These are phyloP conservation scores for Mitragyna speciosa DNA, from an alignment of 257 asterid species.

Conservation along the genomic window DNA sequence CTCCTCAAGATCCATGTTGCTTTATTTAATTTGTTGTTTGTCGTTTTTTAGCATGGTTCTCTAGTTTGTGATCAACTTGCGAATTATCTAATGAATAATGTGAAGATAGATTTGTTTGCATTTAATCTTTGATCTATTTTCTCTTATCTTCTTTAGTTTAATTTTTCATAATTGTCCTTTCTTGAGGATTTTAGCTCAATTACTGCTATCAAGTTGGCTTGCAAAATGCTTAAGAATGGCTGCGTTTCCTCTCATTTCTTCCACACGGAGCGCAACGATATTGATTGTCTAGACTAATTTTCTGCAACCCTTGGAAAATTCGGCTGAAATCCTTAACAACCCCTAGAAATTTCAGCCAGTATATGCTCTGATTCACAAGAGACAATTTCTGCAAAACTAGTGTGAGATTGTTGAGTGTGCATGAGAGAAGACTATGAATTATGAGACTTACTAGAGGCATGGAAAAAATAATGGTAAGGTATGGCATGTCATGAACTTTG, in stretches of 20 bases:
- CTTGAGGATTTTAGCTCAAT: not conserved
- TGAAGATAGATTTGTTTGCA: slow-evolving; percentile 24
- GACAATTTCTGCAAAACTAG: not conserved
- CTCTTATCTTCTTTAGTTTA: not conserved
- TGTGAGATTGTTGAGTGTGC: not conserved
- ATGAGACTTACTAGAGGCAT: slow-evolving; percentile 15
- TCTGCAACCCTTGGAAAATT: not conserved
- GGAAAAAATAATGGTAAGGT: slow-evolving; percentile 21
- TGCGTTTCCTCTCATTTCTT: not conserved
- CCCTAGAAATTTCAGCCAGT: not conserved
- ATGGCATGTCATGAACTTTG: slow-evolving; percentile 14
- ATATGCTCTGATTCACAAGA: not conserved
- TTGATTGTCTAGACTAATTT: not conserved
- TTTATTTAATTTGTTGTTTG: slow-evolving; percentile 22
- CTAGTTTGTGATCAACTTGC: slow-evolving; percentile 12
- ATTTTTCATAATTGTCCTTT: not conserved
- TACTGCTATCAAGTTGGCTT: not conserved
- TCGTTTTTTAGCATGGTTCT: not conserved
- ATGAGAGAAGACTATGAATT: not conserved
- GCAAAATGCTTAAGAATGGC: not conserved
- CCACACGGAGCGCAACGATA: not conserved
- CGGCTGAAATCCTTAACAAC: too few species aligned
- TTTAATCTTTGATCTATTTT: not conserved
- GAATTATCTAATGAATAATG: slow-evolving; percentile 32
- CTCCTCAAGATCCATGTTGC: slow-evolving; percentile 3